Conservation (phyloP, 305 asterid genomes). For the Plantago coronopus region DNA sequence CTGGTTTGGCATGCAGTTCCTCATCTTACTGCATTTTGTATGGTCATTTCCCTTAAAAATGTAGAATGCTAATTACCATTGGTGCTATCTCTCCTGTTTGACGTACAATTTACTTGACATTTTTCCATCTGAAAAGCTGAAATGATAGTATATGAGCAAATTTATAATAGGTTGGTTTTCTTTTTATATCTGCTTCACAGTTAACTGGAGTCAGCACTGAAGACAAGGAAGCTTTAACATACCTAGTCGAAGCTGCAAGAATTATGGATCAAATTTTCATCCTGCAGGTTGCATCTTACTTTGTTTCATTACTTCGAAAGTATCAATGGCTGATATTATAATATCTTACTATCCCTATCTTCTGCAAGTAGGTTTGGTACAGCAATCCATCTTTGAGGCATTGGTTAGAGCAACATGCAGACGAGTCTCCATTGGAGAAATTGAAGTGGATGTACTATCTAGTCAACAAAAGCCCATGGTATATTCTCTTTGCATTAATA, state of each 20-base stretch:
- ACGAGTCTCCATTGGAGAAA: conserved; percentile 61
- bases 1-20: too few relatives aligned
- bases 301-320: conserved; percentile 14
- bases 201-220: conserved; percentile 58
- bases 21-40: too few relatives aligned
- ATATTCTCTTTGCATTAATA: conserved; percentile 15
- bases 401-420: conserved; percentile 76
- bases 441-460: conserved; percentile 75
- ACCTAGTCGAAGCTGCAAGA: conserved; percentile 69
- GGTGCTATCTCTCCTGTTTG: not conserved
- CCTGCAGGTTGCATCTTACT: conserved; percentile 58
- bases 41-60: not conserved
- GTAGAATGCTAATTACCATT: not conserved
- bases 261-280: conserved; percentile 73
- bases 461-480: conserved; percentile 93
- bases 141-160: not conserved
- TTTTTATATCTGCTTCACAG: conserved; percentile 34
- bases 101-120: not conserved
- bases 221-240: conserved; percentile 66
- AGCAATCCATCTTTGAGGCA: conserved; percentile 82
- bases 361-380: conserved; percentile 67
- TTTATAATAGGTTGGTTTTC: not conserved
- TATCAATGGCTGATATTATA: not conserved
- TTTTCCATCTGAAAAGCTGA: not conserved
- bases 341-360: conserved; percentile 17